Conservation (phyloP, 768 basidiomycete genomes). For the Pleurotus cornucopiae region DNA sequence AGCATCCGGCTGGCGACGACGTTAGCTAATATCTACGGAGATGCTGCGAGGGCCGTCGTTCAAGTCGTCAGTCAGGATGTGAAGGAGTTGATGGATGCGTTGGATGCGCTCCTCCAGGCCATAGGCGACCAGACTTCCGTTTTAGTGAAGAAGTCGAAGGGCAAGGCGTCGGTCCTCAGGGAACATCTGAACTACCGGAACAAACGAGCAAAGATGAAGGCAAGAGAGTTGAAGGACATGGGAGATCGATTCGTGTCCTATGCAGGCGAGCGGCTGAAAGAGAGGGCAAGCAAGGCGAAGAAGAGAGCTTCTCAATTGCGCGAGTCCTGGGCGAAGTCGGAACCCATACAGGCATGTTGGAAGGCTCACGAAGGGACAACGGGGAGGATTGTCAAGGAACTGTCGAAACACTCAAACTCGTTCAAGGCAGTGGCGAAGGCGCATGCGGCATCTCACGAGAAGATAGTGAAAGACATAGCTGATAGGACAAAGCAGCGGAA, state of each 20-base stretch:
- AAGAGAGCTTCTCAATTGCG: conserved; percentile 37
- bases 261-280: conserved; percentile 37
- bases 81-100: conserved; percentile 51
- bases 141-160: conserved; percentile 45
- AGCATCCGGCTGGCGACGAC: conserved; percentile 40
- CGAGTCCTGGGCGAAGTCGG: conserved; percentile 29
- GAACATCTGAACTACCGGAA: conserved; percentile 46
- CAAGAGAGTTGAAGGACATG: conserved; percentile 46
- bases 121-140: conserved; percentile 45
- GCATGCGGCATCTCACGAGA: conserved; percentile 1
- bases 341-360: conserved; percentile 26
- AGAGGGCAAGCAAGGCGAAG: conserved; percentile 38
- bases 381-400: conserved; percentile 13
- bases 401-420: not conserved
- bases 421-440: not conserved
- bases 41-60: conserved; percentile 38
- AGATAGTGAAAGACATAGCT: conserved; percentile 2
- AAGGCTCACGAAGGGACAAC: conserved; percentile 28
- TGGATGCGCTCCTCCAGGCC: conserved; percentile 51
- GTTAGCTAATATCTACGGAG: conserved; percentile 44
- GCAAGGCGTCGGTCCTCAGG: conserved; percentile 37
- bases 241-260: conserved; percentile 41
- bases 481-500: not conserved
- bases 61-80: conserved; percentile 48
- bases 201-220: conserved; percentile 46